Evolutionary conservation across 495 filamentous ascomycete genomes (phyloP), one percentile per base, ranked within the genome.

Genomic region (Xylaria nigripes): DNA sequence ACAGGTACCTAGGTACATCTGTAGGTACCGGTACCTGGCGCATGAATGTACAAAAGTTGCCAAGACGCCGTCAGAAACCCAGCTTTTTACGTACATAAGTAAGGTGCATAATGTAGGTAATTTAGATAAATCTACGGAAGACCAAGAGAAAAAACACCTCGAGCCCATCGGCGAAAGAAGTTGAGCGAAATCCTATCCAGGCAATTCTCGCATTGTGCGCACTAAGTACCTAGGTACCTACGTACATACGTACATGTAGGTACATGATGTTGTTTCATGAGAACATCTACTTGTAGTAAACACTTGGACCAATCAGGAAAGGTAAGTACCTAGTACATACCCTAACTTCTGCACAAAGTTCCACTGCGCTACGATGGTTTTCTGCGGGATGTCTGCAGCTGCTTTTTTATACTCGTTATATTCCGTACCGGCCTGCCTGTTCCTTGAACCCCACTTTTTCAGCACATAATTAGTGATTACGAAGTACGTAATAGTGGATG

Each of bases 391-490:
- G n/a, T n/a, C n/a, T n/a, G n/a, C n/a, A n/a, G n/a, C n/a, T n/a
- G n/a, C n/a, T n/a, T n/a, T n/a, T n/a, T n/a, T n/a, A n/a, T n/a
- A n/a, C n/a, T n/a, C n/a, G n/a, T n/a, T n/a, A n/a, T n/a, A n/a
- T n/a, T n/a, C n/a, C n/a, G n/a, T n/a, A n/a, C n/a, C 58, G 58
- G 43, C 43, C 43, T 24, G 43, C 19, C 43, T 29, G 22, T 45
- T 45, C 22, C 43, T 45, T 18, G 36, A 40, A 7, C 15, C 22
- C 21, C 21, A n/a, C 43, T 10, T 6, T 10, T 45, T 21, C 43
- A 2, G 4, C 15, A 44, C 19, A 13, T n/a, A n/a, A n/a, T 36
- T 36, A 36, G 32, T 5, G 6, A 36, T 36, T 15, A 12, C 10
- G 8, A 8, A 36, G 13, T 36, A 36, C 32, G 32, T 36, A 15